Percentiles rank a stretch among this genome's conserved stretches.
These are phyloP conservation scores for Pseudocercospora fuligena DNA, from an alignment of 2,329 filamentous ascomycete species.

Conservation along the genomic window DNA sequence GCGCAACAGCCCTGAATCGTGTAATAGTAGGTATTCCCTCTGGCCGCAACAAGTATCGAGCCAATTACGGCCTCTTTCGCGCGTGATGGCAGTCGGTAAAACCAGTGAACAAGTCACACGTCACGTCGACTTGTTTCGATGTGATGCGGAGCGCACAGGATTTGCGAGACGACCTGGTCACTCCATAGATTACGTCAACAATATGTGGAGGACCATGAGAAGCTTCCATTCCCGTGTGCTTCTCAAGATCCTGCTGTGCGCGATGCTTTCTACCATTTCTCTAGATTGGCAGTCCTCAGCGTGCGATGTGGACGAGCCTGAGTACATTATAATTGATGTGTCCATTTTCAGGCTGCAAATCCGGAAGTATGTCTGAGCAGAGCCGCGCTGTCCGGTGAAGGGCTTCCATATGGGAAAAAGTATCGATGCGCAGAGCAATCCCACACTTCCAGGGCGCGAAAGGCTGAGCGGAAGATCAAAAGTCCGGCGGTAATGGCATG, in stretches of 20 bases:
- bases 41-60: too few species aligned
- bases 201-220: background rate
- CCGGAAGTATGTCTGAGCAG: too few species aligned
- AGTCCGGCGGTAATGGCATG: background rate
- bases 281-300: background rate
- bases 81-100: too few species aligned
- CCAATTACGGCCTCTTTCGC: too few species aligned
- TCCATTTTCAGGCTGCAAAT: background rate
- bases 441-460: too few species aligned
- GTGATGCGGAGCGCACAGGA: background rate
- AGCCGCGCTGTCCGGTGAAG: too few species aligned
- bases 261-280: background rate
- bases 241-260: background rate
- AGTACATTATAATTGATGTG: background rate
- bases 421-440: too few species aligned
- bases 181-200: background rate
- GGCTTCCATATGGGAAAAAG: too few species aligned
- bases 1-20: too few species aligned
- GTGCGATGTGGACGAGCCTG: background rate
- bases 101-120: background rate
- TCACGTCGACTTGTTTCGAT: background rate
- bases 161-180: background rate
- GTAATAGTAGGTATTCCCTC: too few species aligned
- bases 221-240: background rate
- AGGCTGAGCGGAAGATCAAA: background rate